Evolutionary conservation across 345 rosid species (phyloP).

Genomic region (Heritiera fomes): DNA sequence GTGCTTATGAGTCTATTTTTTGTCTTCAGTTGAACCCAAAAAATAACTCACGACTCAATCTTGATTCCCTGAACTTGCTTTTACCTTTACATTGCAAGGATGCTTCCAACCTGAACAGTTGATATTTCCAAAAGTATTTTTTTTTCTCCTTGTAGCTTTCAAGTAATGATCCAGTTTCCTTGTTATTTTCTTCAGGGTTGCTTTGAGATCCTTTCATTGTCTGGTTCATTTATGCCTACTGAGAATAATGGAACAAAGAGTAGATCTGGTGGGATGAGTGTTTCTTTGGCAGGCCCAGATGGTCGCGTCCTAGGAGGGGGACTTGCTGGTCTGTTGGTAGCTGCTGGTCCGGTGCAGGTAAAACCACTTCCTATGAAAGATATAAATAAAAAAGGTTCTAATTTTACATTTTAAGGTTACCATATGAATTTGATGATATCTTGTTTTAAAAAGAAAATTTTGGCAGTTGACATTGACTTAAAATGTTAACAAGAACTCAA

Average conservation of each 20-base stretch:
- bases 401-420: not conserved
- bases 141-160: not conserved
- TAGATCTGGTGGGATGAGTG: slow-evolving; percentile 97
- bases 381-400: not conserved
- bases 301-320: slow-evolving; percentile 96
- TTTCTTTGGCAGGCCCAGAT: slow-evolving; percentile 91
- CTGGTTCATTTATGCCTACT: slow-evolving; percentile 75
- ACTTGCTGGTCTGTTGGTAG: slow-evolving; percentile 82
- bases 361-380: not conserved
- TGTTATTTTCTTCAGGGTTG: slow-evolving; percentile 58
- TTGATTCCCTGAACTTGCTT: not conserved
- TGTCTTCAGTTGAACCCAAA: not conserved
- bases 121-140: not conserved
- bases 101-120: not conserved
- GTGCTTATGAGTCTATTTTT: not conserved
- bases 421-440: not conserved
- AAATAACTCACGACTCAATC: not conserved
- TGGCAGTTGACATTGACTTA: not conserved
- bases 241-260: slow-evolving; percentile 76
- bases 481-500: not conserved
- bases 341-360: slow-evolving; percentile 98
- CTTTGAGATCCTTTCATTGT: slow-evolving; percentile 94
- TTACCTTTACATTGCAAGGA: not conserved
- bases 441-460: not conserved
- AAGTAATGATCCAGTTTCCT: slow-evolving; percentile 11